Base-by-base conservation (phyloP, 805 yeast genomes). In the Suhomyces tanzawaensis region DNA sequence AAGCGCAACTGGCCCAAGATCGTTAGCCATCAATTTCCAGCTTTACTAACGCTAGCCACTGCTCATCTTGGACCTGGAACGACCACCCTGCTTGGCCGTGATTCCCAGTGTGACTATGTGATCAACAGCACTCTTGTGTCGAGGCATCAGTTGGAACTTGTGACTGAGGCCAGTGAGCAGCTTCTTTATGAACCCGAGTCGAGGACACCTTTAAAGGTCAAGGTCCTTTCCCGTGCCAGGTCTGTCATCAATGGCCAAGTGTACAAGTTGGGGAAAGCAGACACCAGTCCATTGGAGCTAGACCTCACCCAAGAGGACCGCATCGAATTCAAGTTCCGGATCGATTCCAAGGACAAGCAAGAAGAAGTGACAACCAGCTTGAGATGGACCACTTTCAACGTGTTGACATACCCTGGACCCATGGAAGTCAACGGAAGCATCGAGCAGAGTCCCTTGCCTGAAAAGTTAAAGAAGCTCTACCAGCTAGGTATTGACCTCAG, bases 51-150 rank as follows among this genome's bases (percentile, higher is more conserved):
- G 28, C 12, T 8, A 4, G 21, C 21, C 21, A 32, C 19, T 32
- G 7, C 8, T 19, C 24, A 30, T 4, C 32, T 34, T 4, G 18
- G 33, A 16, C 43, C 51, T 5, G 39, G 43, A 25, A 34, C 21
- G 8, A 36, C 36, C n/a, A 54, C 53, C 32, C 39, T 44, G 14
- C 43, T 64, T 8, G 69, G 69, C 4, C 47, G 69, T 19, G 60
- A 52, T 32, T 51, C 53, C 19, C 60, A 54, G 19, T 56, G 47
- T 14, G 56, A 60, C 32, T 46, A 59, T 32, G 40, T 55, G 28
- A 52, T 63, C 32, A 50, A 53, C 19, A 60, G 63, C 34, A 46
- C 53, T 16, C 49, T 53, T 32, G 65, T 61, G 9, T 62, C 69
- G 7, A 52, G 64, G 34, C 51, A 51, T 13, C 64, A 62, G 41